A percentile compares a stretch with the other conserved stretches of the same genome.
Conservation (phyloP, 371 early-diverging fungal species). For the Blyttiomyces sp. region DNA sequence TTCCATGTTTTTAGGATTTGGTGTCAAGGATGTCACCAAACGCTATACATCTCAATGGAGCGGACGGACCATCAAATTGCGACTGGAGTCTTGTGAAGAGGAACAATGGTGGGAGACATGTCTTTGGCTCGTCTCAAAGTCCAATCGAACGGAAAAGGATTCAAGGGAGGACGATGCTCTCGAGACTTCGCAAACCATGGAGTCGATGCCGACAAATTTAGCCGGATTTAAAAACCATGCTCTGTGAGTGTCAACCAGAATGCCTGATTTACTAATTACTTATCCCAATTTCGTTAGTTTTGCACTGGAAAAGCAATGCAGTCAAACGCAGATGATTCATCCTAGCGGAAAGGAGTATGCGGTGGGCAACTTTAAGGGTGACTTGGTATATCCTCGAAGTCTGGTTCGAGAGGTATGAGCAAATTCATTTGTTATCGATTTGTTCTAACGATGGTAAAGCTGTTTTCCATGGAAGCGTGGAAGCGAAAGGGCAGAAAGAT, state of each 20-base stretch:
- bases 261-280: background rate
- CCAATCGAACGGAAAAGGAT: constrained; percentile 1
- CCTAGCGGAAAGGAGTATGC: constrained; percentile 57
- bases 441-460: background rate
- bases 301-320: constrained; percentile 80
- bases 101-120: constrained; percentile 54
- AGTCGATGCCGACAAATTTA: constrained; percentile 77
- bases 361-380: constrained; percentile 69
- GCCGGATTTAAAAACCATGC: constrained; percentile 77
- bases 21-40: constrained; percentile 61
- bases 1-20: background rate
- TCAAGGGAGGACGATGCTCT: constrained; percentile 9
- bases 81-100: constrained; percentile 46
- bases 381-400: constrained; percentile 72
- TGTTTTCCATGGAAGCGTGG: constrained; percentile 65
- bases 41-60: constrained; percentile 62
- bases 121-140: constrained; percentile 33
- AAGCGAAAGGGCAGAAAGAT: constrained; percentile 58
- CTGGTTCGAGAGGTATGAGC: constrained; percentile 13
- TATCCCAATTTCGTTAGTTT: constrained; percentile 32
- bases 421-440: background rate
- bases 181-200: constrained; percentile 18
- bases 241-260: constrained; percentile 44
- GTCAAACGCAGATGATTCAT: constrained; percentile 67
- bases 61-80: constrained; percentile 48